Percentiles rank a stretch among this genome's conserved stretches.
These are phyloP conservation scores for Boechera divaricarpa DNA, from an alignment of 345 rosid species.

Conservation along the genomic window DNA sequence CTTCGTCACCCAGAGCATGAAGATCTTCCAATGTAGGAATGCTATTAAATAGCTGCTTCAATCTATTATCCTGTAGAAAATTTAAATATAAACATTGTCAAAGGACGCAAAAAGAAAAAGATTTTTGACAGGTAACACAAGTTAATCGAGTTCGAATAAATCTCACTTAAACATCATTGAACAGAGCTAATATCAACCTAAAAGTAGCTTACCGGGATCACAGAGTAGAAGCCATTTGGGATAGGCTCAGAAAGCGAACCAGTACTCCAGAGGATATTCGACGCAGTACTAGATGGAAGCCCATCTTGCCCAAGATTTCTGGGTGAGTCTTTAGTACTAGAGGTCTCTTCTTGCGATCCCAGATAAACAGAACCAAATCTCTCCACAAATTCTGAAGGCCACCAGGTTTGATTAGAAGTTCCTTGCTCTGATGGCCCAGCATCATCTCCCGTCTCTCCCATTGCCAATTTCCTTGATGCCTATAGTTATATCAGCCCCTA, in stretches of 20 bases:
- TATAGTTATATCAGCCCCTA: slow-evolving; percentile 66
- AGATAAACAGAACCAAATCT: slow-evolving; percentile 73
- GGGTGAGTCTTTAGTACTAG: slow-evolving; percentile 62
- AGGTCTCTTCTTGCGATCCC: slow-evolving; percentile 70
- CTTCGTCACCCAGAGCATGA: slow-evolving; percentile 77
- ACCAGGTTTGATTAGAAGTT: slow-evolving; percentile 72
- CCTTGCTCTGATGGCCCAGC: slow-evolving; percentile 71
- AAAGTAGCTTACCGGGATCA: slow-evolving; percentile 64
- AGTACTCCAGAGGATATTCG: slow-evolving; percentile 89
- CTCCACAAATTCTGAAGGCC: slow-evolving; percentile 90
- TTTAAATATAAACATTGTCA: slow-evolving; percentile 7
- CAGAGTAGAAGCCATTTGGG: slow-evolving; percentile 92
- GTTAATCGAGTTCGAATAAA: background rate
- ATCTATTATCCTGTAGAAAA: slow-evolving; percentile 72
- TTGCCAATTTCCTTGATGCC: slow-evolving; percentile 60
- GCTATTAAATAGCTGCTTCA: slow-evolving; percentile 69
- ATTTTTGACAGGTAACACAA: slow-evolving; percentile 14
- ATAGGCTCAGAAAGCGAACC: slow-evolving; percentile 81
- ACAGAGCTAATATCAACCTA: slow-evolving; percentile 7
- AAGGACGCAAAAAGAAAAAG: background rate
- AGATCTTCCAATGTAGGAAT: slow-evolving; percentile 92
- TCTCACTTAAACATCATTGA: slow-evolving; percentile 13
- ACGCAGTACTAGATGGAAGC: slow-evolving; percentile 68
- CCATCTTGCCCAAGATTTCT: slow-evolving; percentile 69
- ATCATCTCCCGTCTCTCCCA: slow-evolving; percentile 86